Evolutionary conservation across 495 filamentous ascomycete species (phyloP).

Genomic region (Daldinia bambusicola): DNA sequence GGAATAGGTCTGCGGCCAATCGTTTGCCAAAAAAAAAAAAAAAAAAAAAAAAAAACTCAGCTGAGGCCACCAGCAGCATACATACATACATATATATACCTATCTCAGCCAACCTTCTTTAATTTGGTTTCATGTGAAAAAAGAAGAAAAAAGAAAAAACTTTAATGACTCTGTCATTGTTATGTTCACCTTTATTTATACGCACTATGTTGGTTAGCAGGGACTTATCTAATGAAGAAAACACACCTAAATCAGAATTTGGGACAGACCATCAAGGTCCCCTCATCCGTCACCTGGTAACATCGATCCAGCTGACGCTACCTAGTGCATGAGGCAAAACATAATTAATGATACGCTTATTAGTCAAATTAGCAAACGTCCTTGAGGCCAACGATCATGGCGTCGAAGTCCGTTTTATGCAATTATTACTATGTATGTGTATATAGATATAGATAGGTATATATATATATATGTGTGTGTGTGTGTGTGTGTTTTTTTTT

Average conservation of each 20-base stretch:
- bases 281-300: constrained; percentile 34
- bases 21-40: background rate
- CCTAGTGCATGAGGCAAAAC: background rate
- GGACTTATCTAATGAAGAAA: background rate
- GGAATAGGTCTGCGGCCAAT: background rate
- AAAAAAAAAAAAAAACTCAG: too few relatives aligned
- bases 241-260: background rate
- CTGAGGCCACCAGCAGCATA: background rate
- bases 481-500: too few relatives aligned
- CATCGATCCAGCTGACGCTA: constrained; percentile 10
- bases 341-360: constrained; percentile 26
- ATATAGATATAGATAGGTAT: background rate
- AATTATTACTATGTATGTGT: constrained; percentile 26
- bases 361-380: constrained; percentile 13
- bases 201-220: too few relatives aligned
- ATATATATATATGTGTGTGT: constrained; percentile 1
- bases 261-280: background rate
- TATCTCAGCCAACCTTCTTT: too few relatives aligned
- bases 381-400: constrained; percentile 16
- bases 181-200: too few relatives aligned
- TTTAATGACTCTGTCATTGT: too few relatives aligned
- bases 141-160: too few relatives aligned
- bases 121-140: too few relatives aligned
- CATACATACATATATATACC: too few relatives aligned
- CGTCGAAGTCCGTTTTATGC: constrained; percentile 30